Conservation (phyloP, 371 early-diverging fungal genomes). For the Vairimorpha apis region DNA sequence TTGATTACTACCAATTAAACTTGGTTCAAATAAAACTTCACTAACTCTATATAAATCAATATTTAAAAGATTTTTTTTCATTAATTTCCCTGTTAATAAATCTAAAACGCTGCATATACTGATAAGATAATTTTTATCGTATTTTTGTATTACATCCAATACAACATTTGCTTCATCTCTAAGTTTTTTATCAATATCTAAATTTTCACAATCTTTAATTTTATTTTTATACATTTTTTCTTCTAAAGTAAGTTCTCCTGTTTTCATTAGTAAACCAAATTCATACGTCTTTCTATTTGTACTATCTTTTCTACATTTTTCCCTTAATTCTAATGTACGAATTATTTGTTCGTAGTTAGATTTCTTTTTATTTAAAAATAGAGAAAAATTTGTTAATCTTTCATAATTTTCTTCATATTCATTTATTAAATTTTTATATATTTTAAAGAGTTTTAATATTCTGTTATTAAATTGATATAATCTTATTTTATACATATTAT, state of each 20-base stretch:
- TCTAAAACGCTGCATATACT: conserved; percentile 48
- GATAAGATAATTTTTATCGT: conserved; percentile 59
- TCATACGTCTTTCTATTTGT: conserved; percentile 61
- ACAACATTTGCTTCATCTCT: conserved; percentile 42
- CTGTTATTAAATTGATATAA: conserved; percentile 57
- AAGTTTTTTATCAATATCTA: conserved; percentile 42
- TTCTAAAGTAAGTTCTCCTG: conserved; percentile 47
- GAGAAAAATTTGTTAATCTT: conserved; percentile 34
- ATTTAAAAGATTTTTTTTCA: conserved; percentile 50
- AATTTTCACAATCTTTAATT: conserved; percentile 57
- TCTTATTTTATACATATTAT: conserved; percentile 54
- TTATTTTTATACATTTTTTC: conserved; percentile 45
- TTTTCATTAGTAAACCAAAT: conserved; percentile 54
- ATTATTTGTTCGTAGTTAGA: conserved; percentile 44
- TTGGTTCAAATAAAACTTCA: conserved; percentile 62
- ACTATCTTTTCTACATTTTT: conserved; percentile 54
- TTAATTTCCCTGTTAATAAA: conserved; percentile 45
- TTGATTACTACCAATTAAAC: conserved; percentile 56
- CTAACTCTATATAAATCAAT: conserved; percentile 57
- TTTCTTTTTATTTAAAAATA: conserved; percentile 51
- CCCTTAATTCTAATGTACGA: conserved; percentile 51
- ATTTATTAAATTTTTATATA: conserved; percentile 33
- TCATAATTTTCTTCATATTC: conserved; percentile 48
- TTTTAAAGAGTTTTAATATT: conserved; percentile 49
- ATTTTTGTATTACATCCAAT: conserved; percentile 35